Base-by-base conservation (phyloP, 768 basidiomycete species). In the Suillus bovinus region DNA sequence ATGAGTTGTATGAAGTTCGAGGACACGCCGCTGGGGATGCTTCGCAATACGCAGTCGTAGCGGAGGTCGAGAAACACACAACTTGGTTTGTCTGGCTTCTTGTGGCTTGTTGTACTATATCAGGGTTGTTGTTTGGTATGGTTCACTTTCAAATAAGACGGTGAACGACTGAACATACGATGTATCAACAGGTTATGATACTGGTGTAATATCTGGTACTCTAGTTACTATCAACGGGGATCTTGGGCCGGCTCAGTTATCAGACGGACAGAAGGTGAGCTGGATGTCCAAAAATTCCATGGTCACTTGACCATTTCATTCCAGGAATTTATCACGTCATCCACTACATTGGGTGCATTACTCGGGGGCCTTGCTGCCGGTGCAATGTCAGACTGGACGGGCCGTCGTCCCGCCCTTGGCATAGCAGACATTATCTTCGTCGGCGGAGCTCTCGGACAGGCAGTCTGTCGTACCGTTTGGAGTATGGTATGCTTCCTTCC, bases 1-100 rank as follows among this genome's bases (percentile, higher is more conserved):
- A 52, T 4, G 52, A 46, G 5, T 68, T 68, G 14, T 59, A 72
- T 17, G 63, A 70, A 41, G 41, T 50, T 9, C 68, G 64, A 42
- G 38, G 65, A 58, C 46, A 59, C 2, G 65, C 61, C 2, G 34
- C 52, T 14, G 85, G 82, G 27, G 85, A 86, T 65, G 84, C 87
- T 52, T 85, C 84, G 56, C 86, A 88, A 65, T 70, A 84, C 59
- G 78, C 81, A 1, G 83, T 86, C 8, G 81, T 86, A 11, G 84
- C 83, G 20, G 87, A 88, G 66, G 86, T 86, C 14, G 87, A 88
- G 62, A 87, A 88, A 62, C 76, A 74, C 63, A 87, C 86, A 27
- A 89, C 88, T 0, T 84, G 82, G 81, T 91, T 91, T 65, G 84
- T 93, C 2, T 91, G 89, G 89, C 76, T 86, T n/a, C 80, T 93